Percentiles rank a stretch among this genome's conserved stretches.
Evolutionary conservation across 2,329 filamentous ascomycete genomes (phyloP).

Genomic region (Podosphaera fusca): DNA sequence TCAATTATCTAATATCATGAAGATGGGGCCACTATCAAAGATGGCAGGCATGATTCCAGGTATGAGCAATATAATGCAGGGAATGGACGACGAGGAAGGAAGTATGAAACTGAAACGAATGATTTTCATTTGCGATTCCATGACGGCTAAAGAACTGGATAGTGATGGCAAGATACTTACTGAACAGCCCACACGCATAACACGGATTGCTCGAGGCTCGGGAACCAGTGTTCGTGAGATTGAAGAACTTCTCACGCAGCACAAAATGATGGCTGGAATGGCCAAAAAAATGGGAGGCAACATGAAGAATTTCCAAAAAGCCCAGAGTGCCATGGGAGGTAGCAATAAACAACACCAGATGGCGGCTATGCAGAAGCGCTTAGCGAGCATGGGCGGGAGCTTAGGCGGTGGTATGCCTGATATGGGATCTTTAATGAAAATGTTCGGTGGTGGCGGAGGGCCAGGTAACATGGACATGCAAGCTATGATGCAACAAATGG

Average conservation of each 20-base stretch:
- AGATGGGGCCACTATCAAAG: constrained; percentile 93
- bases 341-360: constrained; percentile 83
- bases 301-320: constrained; percentile 93
- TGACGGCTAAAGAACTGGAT: constrained; percentile 91
- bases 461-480: constrained; percentile 49
- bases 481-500: constrained; percentile 56
- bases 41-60: constrained; percentile 98
- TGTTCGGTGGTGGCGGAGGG: constrained; percentile 49
- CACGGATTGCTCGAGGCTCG: constrained; percentile 67
- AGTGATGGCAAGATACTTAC: constrained; percentile 86
- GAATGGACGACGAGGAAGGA: constrained; percentile 95
- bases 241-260: constrained; percentile 90
- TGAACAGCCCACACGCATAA: constrained; percentile 82
- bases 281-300: constrained; percentile 97
- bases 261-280: constrained; percentile 97
- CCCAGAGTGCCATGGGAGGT: constrained; percentile 74
- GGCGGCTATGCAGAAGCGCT: constrained; percentile 87
- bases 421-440: constrained; percentile 74
- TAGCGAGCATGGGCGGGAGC: constrained; percentile 76
- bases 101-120: constrained; percentile 81
- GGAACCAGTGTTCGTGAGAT: constrained; percentile 84
- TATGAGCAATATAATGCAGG: constrained; percentile 77
- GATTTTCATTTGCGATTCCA: constrained; percentile 97
- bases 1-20: constrained; percentile 95
- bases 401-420: constrained; percentile 50